Conservation (phyloP, 169 alveolate genomes). For the Eimeria falciformis region DNA sequence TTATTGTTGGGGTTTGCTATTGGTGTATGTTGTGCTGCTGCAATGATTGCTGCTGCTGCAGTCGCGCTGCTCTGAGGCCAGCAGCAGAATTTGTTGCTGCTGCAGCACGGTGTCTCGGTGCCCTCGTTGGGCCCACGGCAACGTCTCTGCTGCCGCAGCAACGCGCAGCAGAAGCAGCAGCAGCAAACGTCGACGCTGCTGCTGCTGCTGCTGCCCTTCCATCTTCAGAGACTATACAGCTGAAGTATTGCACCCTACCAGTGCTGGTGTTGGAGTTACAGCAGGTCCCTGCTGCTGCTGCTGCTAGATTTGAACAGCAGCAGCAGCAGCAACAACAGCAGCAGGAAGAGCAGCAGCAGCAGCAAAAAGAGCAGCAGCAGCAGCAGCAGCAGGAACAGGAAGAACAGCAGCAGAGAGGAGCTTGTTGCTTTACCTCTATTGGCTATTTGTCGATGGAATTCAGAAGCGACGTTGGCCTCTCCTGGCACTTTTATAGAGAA, state of each 20-base stretch:
- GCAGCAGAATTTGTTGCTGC: constrained; percentile 11
- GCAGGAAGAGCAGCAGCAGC: constrained; percentile 16
- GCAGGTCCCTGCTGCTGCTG: constrained; percentile 3
- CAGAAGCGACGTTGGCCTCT: constrained; percentile 64
- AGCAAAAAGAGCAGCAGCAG: constrained; percentile 31
- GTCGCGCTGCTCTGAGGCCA: background rate
- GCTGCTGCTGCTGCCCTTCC: constrained; percentile 16
- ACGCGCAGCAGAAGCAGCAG: background rate
- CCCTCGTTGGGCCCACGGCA: background rate
- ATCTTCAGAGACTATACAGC: constrained; percentile 21
- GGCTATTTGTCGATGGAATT: constrained; percentile 52
- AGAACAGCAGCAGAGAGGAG: background rate
- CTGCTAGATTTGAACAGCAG: background rate
- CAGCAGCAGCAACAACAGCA: background rate
- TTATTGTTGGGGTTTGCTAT: background rate
- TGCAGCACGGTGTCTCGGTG: constrained; percentile 4
- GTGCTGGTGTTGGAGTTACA: constrained; percentile 47
- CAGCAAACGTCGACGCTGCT: background rate
- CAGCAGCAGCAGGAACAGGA: constrained; percentile 46
- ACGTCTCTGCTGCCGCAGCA: constrained; percentile 14
- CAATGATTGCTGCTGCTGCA: constrained; percentile 48
- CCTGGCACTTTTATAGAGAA: constrained; percentile 59
- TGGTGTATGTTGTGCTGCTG: background rate
- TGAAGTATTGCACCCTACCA: constrained; percentile 40
- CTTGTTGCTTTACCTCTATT: background rate